Percentiles rank a stretch among this genome's conserved stretches.
These are phyloP conservation scores for Smallanthus sonchifolius DNA, from an alignment of 129 eudicot species.

Conservation along the genomic window DNA sequence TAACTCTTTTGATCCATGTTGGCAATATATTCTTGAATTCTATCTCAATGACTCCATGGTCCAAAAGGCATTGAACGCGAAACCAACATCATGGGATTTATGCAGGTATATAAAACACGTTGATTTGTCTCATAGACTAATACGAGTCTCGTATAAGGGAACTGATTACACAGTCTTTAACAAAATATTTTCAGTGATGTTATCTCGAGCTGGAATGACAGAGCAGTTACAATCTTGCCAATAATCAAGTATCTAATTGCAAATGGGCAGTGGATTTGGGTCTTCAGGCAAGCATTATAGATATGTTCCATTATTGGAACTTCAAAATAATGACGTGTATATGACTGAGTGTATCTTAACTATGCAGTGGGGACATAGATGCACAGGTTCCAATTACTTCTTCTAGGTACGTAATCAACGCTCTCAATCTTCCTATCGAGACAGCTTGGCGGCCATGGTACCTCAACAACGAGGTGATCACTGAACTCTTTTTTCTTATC, in stretches of 20 bases:
- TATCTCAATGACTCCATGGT: slow-evolving; percentile 38
- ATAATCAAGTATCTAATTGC: slow-evolving; percentile 38
- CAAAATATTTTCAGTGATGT: slow-evolving; percentile 14
- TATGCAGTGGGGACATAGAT: slow-evolving; percentile 46
- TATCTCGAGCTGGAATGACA: slow-evolving; percentile 37
- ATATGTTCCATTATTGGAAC: background rate
- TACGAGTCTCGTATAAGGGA: background rate
- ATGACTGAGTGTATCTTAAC: background rate
- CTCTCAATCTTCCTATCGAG: slow-evolving; percentile 36
- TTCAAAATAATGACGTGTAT: background rate
- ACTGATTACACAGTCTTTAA: background rate
- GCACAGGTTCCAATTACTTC: slow-evolving; percentile 38
- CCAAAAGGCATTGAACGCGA: slow-evolving; percentile 43
- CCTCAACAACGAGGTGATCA: slow-evolving; percentile 30
- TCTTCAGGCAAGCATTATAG: slow-evolving; percentile 37
- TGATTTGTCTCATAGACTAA: background rate
- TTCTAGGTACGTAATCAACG: slow-evolving; percentile 40
- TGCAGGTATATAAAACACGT: slow-evolving; percentile 20
- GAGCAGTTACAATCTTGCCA: slow-evolving; percentile 37
- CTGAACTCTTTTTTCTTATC: background rate
- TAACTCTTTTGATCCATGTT: slow-evolving; percentile 36
- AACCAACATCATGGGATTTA: slow-evolving; percentile 34
- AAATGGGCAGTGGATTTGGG: slow-evolving; percentile 40
- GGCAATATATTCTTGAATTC: slow-evolving; percentile 20
- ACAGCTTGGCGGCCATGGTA: slow-evolving; percentile 53